phyloP scores from a whole-genome alignment of 2,329 filamentous ascomycete genomes.

The Lasiodiplodia sp. region DNA sequence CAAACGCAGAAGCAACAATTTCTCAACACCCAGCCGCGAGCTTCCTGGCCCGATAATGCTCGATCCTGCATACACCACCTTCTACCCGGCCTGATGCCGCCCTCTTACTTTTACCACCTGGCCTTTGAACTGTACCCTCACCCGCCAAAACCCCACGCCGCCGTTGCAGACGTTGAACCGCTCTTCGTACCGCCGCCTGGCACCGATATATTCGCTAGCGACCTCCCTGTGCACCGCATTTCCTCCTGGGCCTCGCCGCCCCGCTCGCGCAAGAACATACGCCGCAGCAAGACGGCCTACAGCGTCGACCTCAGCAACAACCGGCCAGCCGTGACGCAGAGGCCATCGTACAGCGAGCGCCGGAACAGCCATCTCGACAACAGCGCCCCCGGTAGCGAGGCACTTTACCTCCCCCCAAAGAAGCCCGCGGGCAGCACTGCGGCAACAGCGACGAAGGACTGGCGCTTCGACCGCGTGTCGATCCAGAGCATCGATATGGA shows the following conservation, averaged over 20 bases:
- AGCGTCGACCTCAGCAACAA: slow-evolving; percentile 37
- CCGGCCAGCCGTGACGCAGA: slow-evolving; percentile 5
- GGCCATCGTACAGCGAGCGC: slow-evolving; percentile 46
- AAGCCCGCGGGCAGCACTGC: not conserved
- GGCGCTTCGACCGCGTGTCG: slow-evolving; percentile 79
- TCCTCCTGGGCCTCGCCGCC: slow-evolving; percentile 46
- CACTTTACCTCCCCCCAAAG: not conserved
- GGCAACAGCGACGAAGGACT: slow-evolving; percentile 62
- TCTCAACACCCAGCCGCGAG: not conserved
- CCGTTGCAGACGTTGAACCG: slow-evolving; percentile 9
- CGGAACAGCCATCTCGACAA: slow-evolving; percentile 41
- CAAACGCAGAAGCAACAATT: not conserved
- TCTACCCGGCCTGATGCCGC: slow-evolving; percentile 41
- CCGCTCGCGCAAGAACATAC: slow-evolving; percentile 32
- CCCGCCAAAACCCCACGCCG: slow-evolving; percentile 32
- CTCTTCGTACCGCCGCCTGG: slow-evolving; percentile 50
- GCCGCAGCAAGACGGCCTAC: slow-evolving; percentile 36
- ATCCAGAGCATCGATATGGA: slow-evolving; percentile 84
- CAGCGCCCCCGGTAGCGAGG: not conserved
- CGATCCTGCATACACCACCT: not conserved
- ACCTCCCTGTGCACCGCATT: slow-evolving; percentile 52
- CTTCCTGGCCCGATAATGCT: not conserved
- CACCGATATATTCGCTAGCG: slow-evolving; percentile 55
- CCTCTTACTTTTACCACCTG: slow-evolving; percentile 70
- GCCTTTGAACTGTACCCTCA: slow-evolving; percentile 64